phyloP scores from a whole-genome alignment of 2,329 filamentous ascomycete species.

The Lachnellula subtilissima region DNA sequence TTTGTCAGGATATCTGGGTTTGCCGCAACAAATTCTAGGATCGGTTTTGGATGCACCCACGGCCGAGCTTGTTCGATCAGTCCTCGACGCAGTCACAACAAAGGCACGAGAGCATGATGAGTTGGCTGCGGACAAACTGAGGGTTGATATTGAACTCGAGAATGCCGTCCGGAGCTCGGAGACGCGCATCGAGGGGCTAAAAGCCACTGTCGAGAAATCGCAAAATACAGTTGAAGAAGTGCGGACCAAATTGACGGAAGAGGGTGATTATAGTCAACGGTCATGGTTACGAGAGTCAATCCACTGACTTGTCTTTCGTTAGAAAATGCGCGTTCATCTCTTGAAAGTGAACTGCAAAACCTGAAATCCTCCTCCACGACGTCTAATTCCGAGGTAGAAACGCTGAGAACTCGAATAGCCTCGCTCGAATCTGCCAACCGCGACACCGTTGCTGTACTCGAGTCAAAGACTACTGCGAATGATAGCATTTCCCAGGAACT shows the following conservation, averaged over 20 bases:
- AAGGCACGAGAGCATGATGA: conserved; percentile 82
- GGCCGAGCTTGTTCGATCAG: conserved; percentile 66
- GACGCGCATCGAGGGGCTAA: conserved; percentile 74
- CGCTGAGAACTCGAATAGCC: conserved; percentile 74
- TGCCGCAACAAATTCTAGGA: conserved; percentile 60
- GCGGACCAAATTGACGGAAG: conserved; percentile 72
- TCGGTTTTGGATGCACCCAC: conserved; percentile 65
- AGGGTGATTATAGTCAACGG: conserved; percentile 53
- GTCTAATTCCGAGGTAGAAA: conserved; percentile 69
- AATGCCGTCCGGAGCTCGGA: conserved; percentile 81
- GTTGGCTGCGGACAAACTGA: conserved; percentile 80
- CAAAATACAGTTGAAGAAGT: conserved; percentile 79
- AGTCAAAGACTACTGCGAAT: conserved; percentile 83
- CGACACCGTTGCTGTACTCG: conserved; percentile 81
- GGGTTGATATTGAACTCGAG: conserved; percentile 87
- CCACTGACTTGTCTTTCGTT: conserved; percentile 16
- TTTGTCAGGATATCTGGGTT: conserved; percentile 64
- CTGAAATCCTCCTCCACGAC: conserved; percentile 71
- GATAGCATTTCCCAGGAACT: conserved; percentile 83
- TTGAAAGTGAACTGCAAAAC: conserved; percentile 77
- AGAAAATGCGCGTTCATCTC: conserved; percentile 71
- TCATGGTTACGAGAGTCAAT: not conserved
- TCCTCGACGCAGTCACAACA: conserved; percentile 68
- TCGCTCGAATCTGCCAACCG: conserved; percentile 89
- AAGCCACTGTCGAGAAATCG: conserved; percentile 75